Percentiles rank a stretch among this genome's conserved stretches.
These are phyloP conservation scores for Borealophlyctis nickersoniae DNA, from an alignment of 192 early-diverging fungal species.

Conservation along the genomic window DNA sequence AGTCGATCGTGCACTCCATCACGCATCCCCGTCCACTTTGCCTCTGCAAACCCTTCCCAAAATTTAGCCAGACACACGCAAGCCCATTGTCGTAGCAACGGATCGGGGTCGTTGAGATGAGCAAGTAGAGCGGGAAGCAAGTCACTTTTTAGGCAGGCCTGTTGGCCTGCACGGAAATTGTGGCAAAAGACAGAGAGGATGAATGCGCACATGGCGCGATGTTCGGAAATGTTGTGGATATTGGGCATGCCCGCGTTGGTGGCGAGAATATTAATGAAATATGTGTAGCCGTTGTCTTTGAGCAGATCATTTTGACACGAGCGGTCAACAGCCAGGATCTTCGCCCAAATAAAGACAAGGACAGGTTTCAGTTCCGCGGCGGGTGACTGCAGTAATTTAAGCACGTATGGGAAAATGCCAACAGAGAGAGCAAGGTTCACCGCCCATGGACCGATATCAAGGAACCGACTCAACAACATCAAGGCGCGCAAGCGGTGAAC, in stretches of 20 bases:
- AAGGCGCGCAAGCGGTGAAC: conserved; percentile 89
- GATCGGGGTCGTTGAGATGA: conserved; percentile 68
- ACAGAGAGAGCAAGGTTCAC: conserved; percentile 90
- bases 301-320: conserved; percentile 86
- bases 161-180: conserved; percentile 78
- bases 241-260: conserved; percentile 48
- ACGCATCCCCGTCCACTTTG: conserved; percentile 58
- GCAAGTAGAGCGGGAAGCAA: conserved; percentile 64
- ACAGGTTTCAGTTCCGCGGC: conserved; percentile 91
- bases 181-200: conserved; percentile 90
- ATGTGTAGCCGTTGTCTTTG: conserved; percentile 86
- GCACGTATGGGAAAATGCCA: conserved; percentile 95
- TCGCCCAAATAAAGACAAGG: conserved; percentile 95
- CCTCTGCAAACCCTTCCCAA: conserved; percentile 76
- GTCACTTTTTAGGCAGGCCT: conserved; percentile 72
- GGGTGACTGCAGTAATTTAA: conserved; percentile 89
- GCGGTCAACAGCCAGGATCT: conserved; percentile 89
- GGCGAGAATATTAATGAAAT: conserved; percentile 88
- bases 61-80: conserved; percentile 82
- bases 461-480: conserved; percentile 84
- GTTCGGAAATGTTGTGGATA: conserved; percentile 76
- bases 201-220: conserved; percentile 93
- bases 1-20: conserved; percentile 63
- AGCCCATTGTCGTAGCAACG: conserved; percentile 83
- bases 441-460: conserved; percentile 91